Evolutionary conservation across 2,329 filamentous ascomycete species (phyloP), one percentile per base, ranked within the genome.

Genomic region (Ascochyta lentis): DNA sequence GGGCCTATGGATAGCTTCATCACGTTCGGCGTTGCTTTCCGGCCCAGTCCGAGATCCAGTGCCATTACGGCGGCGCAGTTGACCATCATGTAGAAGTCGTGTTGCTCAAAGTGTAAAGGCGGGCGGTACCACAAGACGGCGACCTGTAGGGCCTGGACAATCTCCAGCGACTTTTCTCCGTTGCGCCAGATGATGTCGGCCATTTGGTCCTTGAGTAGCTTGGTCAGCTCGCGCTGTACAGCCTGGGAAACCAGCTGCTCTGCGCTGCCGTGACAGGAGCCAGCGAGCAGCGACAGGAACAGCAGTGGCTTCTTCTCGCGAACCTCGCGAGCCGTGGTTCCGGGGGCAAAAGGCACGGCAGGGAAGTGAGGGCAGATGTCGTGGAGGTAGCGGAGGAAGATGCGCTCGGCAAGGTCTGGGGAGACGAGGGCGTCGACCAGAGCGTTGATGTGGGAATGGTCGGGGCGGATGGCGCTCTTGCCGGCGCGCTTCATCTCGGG

Each of bases 31-130:
- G 59, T 61, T 76, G 79, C 66, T 81, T 81, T 79, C 59, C 85
- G 84, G 15, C 88, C 90, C 6, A 96, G 83, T 0, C 92, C 92
- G 31, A 96, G 83, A 65, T 96, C 92, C 50, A 96, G 86, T 24
- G 89, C 89, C 87, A 96, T 91, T 64, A 91, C 84, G 43, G 88
- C 88, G 2, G 90, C 89, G 69, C 91, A 86, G 72, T 96, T 91
- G 41, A 92, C 86, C 62, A 95, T 83, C 77, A 94, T 90, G 77
- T 95, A 96, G 73, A 95, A 96, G 71, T 95, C 95, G 68, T 94
- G 85, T 76, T 95, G 89, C 68, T 96, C 91, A 56, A 90, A 90
- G 65, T 90, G 84, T 63, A 94, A 88, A 0, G 92, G 92, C 15
- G 91, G 91, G 72, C 87, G 87, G 73, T 96, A 96, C 90, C 92